Conservation (phyloP, 2,329 filamentous ascomycete genomes). For the Anthostomella pinea region DNA sequence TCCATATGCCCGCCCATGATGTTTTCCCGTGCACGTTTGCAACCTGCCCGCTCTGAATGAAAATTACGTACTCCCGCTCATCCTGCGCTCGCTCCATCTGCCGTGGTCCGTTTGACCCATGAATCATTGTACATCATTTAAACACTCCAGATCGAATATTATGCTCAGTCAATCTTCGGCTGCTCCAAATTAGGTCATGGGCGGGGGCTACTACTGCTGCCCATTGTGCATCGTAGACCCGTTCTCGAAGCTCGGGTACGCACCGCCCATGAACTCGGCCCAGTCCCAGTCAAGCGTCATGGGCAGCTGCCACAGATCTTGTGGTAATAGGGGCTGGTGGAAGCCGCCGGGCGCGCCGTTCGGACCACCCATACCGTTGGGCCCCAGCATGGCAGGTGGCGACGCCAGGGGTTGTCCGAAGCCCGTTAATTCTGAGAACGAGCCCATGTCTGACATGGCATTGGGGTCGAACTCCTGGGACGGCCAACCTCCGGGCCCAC, state of each 20-base stretch:
- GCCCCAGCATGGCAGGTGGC: conserved; percentile 27
- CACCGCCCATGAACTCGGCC: conserved; percentile 65
- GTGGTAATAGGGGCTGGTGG: conserved; percentile 80
- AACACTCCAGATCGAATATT: too few relatives aligned
- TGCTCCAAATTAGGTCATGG: too few relatives aligned
- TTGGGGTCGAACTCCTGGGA: conserved; percentile 40
- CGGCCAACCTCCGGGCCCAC: conserved; percentile 45
- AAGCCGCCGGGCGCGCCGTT: conserved; percentile 23
- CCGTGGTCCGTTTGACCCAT: too few relatives aligned
- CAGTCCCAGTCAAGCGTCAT: conserved; percentile 93
- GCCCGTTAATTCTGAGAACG: conserved; percentile 45
- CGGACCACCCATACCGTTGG: conserved; percentile 34
- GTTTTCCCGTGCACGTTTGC: too few relatives aligned
- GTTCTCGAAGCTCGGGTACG: conserved; percentile 63
- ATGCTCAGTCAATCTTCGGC: too few relatives aligned
- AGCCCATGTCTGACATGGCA: conserved; percentile 40
- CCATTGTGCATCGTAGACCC: conserved; percentile 39
- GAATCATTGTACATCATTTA: conserved; percentile 1
- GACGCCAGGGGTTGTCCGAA: conserved; percentile 37
- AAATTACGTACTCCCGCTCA: too few relatives aligned
- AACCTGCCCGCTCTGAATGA: too few relatives aligned
- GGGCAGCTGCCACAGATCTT: conserved; percentile 92
- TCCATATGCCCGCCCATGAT: too few relatives aligned
- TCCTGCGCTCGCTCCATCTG: too few relatives aligned
- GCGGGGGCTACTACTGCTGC: too few relatives aligned